Percentiles rank a stretch among this genome's conserved stretches.
phyloP scores from a whole-genome alignment of 1,139 yeast genomes.

The Suhomyces maxii region DNA sequence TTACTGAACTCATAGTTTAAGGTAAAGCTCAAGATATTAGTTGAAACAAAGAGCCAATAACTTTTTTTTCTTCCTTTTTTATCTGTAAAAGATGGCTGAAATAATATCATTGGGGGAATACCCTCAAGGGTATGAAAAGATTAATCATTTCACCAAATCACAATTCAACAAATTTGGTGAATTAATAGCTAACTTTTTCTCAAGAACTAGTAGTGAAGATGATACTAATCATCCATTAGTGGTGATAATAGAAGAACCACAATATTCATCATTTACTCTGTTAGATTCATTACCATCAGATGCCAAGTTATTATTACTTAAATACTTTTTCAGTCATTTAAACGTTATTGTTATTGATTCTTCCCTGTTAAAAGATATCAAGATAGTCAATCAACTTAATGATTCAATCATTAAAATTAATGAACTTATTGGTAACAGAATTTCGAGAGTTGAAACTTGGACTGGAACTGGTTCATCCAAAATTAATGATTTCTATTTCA shows the following conservation, averaged over 20 bases:
- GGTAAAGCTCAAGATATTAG: too few relatives aligned
- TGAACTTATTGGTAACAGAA: conserved; percentile 34
- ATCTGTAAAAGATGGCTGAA: conserved; percentile 11
- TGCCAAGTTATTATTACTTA: conserved; percentile 34
- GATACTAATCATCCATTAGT: conserved; percentile 39
- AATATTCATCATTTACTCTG: background rate
- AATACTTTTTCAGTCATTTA: conserved; percentile 44
- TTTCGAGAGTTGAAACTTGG: conserved; percentile 56
- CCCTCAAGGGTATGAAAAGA: conserved; percentile 3
- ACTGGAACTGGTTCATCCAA: conserved; percentile 45
- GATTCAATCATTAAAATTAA: conserved; percentile 29
- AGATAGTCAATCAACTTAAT: conserved; percentile 24
- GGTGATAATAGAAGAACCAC: conserved; percentile 25
- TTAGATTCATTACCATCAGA: conserved; percentile 13
- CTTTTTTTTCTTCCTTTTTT: too few relatives aligned
- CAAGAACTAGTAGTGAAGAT: conserved; percentile 35
- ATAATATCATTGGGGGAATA: conserved; percentile 6
- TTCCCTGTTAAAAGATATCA: conserved; percentile 17
- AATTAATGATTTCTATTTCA: conserved; percentile 27
- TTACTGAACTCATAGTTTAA: too few relatives aligned
- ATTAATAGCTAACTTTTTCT: conserved; percentile 25
- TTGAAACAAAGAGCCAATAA: background rate
- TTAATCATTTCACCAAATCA: conserved; percentile 3
- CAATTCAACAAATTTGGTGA: conserved; percentile 10
- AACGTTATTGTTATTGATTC: conserved; percentile 35